phyloP scores from a whole-genome alignment of 306 rosid species.

The Cucumis cinereus region DNA sequence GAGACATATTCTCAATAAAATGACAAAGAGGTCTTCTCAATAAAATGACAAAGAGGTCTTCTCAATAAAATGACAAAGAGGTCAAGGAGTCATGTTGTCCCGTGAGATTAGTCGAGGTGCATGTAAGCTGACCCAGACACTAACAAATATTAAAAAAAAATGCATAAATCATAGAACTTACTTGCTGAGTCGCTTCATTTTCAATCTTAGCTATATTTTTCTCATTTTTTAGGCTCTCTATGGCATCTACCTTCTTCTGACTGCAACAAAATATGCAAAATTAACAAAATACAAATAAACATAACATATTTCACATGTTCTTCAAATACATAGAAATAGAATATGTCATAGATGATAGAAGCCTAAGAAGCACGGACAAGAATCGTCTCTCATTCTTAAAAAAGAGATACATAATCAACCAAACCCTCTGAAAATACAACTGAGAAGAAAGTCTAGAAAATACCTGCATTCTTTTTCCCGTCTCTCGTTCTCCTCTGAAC shows the following conservation, averaged over 20 bases:
- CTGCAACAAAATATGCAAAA: slow-evolving; percentile 19
- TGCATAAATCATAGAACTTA: slow-evolving; percentile 6
- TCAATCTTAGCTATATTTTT: slow-evolving; percentile 9
- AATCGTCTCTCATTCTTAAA: too few species aligned
- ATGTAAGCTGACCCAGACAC: too few species aligned
- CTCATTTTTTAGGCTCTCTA: slow-evolving; percentile 19
- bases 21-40: too few species aligned
- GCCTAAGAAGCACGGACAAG: background rate
- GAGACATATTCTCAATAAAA: too few species aligned
- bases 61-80: too few species aligned
- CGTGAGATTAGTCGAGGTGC: too few species aligned
- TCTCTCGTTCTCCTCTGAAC: slow-evolving; percentile 20
- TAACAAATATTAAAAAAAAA: too few species aligned
- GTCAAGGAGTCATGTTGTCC: too few species aligned
- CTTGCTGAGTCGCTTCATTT: slow-evolving; percentile 29
- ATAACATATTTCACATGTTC: background rate
- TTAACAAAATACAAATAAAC: background rate
- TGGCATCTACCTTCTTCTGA: slow-evolving; percentile 18
- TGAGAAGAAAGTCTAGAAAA: background rate
- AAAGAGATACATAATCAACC: background rate
- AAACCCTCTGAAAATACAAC: background rate
- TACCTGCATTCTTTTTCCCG: slow-evolving; percentile 43
- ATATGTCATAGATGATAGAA: background rate
- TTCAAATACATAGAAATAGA: background rate
- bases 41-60: too few species aligned